phyloP scores from a whole-genome alignment of 805 yeast genomes.

The Kodamaea lidongshanica region DNA sequence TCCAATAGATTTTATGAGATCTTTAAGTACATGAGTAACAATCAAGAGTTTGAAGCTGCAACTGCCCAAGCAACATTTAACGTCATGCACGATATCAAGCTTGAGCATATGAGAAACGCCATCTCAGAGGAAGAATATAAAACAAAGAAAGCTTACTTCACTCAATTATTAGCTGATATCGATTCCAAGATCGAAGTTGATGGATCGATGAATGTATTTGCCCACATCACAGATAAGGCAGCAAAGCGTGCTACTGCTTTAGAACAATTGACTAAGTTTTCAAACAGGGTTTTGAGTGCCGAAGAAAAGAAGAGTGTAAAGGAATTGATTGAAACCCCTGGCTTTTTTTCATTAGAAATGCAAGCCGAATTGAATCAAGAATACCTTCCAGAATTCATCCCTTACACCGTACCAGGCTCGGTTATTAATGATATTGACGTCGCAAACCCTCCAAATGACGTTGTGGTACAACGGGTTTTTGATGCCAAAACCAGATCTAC shows the following conservation, averaged over 20 bases:
- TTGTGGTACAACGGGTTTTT: constrained; percentile 51
- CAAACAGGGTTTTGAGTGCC: constrained; percentile 22
- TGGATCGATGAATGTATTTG: constrained; percentile 34
- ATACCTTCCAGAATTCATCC: constrained; percentile 52
- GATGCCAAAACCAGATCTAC: constrained; percentile 50
- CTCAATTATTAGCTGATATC: constrained; percentile 29
- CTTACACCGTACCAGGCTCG: constrained; percentile 41
- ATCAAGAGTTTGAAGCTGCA: constrained; percentile 53
- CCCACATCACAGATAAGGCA: constrained; percentile 27
- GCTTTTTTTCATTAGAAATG: constrained; percentile 32
- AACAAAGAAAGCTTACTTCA: constrained; percentile 24
- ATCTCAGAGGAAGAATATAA: constrained; percentile 22
- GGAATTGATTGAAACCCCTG: constrained; percentile 38
- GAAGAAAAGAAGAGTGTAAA: constrained; percentile 38
- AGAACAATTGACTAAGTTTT: constrained; percentile 16
- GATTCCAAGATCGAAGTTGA: constrained; percentile 48
- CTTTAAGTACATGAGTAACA: constrained; percentile 48
- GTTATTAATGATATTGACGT: constrained; percentile 31
- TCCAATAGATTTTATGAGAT: constrained; percentile 47
- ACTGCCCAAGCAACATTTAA: constrained; percentile 52
- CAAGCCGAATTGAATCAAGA: constrained; percentile 37
- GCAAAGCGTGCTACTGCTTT: constrained; percentile 17
- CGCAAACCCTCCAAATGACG: constrained; percentile 43
- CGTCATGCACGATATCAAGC: constrained; percentile 38
- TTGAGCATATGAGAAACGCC: constrained; percentile 35